A percentile compares a stretch with the other conserved stretches of the same genome.
These are phyloP conservation scores for Lolium rigidum DNA, from an alignment of 176 grass and related monocot genomes.

Conservation along the genomic window DNA sequence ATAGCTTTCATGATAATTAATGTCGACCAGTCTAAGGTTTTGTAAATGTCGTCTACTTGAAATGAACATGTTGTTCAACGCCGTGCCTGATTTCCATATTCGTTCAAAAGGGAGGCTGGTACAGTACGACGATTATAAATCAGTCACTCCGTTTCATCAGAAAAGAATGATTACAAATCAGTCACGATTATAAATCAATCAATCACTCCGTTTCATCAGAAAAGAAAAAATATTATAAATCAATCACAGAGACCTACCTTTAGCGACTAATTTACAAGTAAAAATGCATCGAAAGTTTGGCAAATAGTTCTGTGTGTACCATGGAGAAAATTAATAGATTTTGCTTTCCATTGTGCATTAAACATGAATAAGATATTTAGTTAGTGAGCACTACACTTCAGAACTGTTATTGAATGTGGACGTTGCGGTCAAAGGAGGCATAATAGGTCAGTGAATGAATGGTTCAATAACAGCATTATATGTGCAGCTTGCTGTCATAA, in stretches of 20 bases:
- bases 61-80: background rate
- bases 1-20: background rate
- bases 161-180: too few species aligned
- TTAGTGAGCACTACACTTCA: background rate
- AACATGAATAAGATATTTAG: background rate
- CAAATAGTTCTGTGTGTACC: background rate
- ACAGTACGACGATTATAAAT: too few species aligned
- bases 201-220: too few species aligned
- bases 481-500: background rate
- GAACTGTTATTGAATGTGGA: conserved; percentile 1
- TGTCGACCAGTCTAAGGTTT: background rate
- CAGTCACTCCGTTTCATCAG: too few species aligned
- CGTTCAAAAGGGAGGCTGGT: background rate
- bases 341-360: background rate
- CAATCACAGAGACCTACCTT: too few species aligned
- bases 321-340: background rate
- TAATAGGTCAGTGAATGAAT: background rate
- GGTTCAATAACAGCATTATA: background rate
- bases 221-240: too few species aligned
- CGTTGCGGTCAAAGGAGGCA: background rate
- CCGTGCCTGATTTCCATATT: background rate
- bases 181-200: too few species aligned
- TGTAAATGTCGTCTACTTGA: background rate
- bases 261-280: too few species aligned
- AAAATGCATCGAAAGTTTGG: background rate